Evolutionary conservation across 2,329 filamentous ascomycete genomes (phyloP).

Genomic region (Aspergillus calidoustus): DNA sequence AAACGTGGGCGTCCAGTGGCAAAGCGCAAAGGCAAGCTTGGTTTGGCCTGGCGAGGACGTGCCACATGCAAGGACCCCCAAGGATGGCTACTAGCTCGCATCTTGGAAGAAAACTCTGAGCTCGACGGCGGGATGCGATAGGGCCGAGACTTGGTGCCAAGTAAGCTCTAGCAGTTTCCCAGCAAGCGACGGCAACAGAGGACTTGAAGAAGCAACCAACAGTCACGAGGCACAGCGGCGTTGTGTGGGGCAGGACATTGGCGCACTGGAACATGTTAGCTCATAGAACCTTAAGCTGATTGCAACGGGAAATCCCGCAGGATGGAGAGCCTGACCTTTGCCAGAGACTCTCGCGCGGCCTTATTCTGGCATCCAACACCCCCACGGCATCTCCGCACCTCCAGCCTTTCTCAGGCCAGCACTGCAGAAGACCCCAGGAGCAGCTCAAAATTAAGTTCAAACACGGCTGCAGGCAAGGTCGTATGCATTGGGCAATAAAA

Average conservation of each 20-base stretch:
- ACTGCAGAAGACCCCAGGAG: background rate
- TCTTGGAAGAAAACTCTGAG: constrained; percentile 3
- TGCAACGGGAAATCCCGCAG: background rate
- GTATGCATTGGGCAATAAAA: background rate
- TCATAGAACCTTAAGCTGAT: background rate
- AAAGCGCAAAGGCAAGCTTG: background rate
- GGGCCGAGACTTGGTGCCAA: constrained; percentile 2
- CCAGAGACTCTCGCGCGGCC: background rate
- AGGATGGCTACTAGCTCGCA: background rate
- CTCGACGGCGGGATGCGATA: background rate
- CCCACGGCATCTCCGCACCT: background rate
- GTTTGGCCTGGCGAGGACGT: background rate
- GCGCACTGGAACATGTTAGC: background rate
- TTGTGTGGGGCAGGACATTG: background rate
- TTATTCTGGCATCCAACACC: background rate
- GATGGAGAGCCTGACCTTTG: background rate
- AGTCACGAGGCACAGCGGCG: background rate
- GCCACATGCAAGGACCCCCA: constrained; percentile 7
- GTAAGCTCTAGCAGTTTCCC: background rate
- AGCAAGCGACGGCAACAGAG: background rate
- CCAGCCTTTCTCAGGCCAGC: background rate
- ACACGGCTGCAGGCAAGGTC: background rate
- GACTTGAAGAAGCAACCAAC: background rate
- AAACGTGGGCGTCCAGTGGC: constrained; percentile 10
- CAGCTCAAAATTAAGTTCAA: background rate